phyloP scores from a whole-genome alignment of 2,329 filamentous ascomycete species.

The Hypoxylon sp. region DNA sequence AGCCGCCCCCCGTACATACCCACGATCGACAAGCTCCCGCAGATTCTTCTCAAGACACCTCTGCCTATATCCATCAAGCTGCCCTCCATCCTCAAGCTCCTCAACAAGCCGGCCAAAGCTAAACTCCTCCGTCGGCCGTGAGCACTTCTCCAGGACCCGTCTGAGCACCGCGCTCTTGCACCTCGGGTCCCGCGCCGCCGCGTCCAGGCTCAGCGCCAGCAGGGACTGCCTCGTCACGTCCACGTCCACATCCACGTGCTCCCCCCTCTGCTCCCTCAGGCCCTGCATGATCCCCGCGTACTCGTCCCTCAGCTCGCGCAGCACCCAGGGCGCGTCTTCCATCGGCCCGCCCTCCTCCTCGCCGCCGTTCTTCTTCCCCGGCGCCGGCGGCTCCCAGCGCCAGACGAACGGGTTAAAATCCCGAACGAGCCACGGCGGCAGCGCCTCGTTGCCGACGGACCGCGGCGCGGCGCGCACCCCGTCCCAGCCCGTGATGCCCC shows the following conservation, averaged over 20 bases:
- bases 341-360: conserved; percentile 1
- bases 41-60: conserved; percentile 34
- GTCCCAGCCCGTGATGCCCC: conserved; percentile 41
- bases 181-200: conserved; percentile 37
- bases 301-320: conserved; percentile 33
- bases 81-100: conserved; percentile 20
- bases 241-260: neutral
- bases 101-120: conserved; percentile 35
- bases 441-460: conserved; percentile 37
- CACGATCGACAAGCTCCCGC: conserved; percentile 31
- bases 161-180: conserved; percentile 33
- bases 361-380: conserved; percentile 8
- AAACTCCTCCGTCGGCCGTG: conserved; percentile 31
- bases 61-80: conserved; percentile 25
- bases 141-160: conserved; percentile 38
- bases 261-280: conserved; percentile 18
- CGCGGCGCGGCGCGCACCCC: conserved; percentile 33
- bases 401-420: conserved; percentile 40
- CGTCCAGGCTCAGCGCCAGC: conserved; percentile 36
- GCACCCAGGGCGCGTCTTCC: conserved; percentile 39
- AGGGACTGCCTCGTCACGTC: conserved; percentile 39
- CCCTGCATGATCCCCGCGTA: conserved; percentile 31
- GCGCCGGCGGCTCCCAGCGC: conserved; percentile 31
- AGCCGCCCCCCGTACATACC: conserved; percentile 37
- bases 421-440: conserved; percentile 39